Evolutionary conservation across 75 land plant species (phyloP), one percentile per base, ranked within the genome.

Genomic region (Selaginella moellendorffii): DNA sequence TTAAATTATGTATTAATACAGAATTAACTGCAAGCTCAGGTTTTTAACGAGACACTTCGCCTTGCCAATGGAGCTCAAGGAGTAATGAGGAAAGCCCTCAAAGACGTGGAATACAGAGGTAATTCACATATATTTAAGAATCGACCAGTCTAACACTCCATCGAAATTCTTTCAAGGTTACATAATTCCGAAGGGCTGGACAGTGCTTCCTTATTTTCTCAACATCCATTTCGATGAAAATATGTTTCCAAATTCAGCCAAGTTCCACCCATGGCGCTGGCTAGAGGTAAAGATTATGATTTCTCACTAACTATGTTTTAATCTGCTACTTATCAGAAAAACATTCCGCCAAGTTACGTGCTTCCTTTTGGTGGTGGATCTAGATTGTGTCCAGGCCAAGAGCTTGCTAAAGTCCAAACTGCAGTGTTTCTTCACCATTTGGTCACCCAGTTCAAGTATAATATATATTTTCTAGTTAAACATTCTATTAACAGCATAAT

Each of bases 251-350:
- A 71, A 81, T 0, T 86, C 97, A 31, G 70, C 74, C n/a, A 68
- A 74, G 23, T 91, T 91, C 84, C 77, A 91, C 67, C 97, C 97
- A 14, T 83, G 82, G 78, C 85, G 93, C 73, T 87, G 88, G 89
- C 83, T 36, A 5, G 46, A 85, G 83, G 85, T 85, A 12, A n/a
- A n/a, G n/a, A n/a, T n/a, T n/a, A n/a, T n/a, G n/a, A n/a, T n/a
- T n/a, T n/a, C n/a, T n/a, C n/a, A n/a, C n/a, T 27, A 1, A 2
- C n/a, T 27, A 1, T 25, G 28, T 22, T 27, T 20, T 25, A 12
- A 12, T 31, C n/a, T 27, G 23, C 17, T 28, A 63, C 30, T 18
- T 18, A 0, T 5, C 46, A 36, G 36, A 19, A n/a, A 2, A 62
- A 22, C 26, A 26, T 14, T 18, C 26, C 28, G 1, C 26, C 63